phyloP scores from a whole-genome alignment of 139 green algal species.

The Chlamydomonas urium region DNA sequence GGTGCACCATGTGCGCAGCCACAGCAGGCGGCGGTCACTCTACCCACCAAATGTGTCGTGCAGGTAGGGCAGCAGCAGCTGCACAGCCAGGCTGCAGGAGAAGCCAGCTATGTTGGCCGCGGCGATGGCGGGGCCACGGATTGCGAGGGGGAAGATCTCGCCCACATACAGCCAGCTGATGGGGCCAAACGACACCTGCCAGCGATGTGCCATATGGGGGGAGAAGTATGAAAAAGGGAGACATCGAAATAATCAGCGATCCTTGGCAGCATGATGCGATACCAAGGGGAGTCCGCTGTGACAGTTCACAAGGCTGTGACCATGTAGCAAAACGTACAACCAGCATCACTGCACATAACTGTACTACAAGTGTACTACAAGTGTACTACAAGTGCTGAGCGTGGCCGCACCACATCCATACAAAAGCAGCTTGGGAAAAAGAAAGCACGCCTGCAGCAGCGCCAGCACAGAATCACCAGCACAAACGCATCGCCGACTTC shows the following conservation, averaged over 20 bases:
- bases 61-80: conserved; percentile 4
- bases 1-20: not conserved
- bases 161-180: conserved; percentile 64
- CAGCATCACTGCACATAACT: not conserved
- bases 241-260: not conserved
- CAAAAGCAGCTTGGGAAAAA: too few relatives aligned
- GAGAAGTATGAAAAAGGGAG: not conserved
- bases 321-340: not conserved
- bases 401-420: too few relatives aligned
- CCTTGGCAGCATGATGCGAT: too few relatives aligned
- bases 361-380: not conserved
- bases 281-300: too few relatives aligned
- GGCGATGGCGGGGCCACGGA: conserved; percentile 36
- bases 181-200: conserved; percentile 81
- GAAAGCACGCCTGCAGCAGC: too few relatives aligned
- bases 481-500: too few relatives aligned
- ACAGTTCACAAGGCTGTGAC: too few relatives aligned
- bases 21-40: not conserved
- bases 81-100: not conserved
- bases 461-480: too few relatives aligned
- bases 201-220: not conserved
- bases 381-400: too few relatives aligned
- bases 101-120: conserved; percentile 1
- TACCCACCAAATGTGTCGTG: not conserved
- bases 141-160: conserved; percentile 34